These are phyloP conservation scores for Pythium grandisporangium DNA, from an alignment of 352 stramenopile genomes.

Conservation along the genomic window DNA sequence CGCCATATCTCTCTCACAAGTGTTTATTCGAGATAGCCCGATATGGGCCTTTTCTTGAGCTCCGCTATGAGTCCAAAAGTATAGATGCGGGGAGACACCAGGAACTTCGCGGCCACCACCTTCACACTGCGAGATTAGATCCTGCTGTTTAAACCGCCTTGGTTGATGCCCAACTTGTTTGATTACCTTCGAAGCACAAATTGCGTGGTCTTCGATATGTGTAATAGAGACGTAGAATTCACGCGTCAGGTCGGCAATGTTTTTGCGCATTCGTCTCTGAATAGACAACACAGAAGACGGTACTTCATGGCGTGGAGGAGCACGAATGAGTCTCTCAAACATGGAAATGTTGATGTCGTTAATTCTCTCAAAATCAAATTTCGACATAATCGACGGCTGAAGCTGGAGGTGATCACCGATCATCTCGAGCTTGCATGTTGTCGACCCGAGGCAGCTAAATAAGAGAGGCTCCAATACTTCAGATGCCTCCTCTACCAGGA, in stretches of 20 bases:
- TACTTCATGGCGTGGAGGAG: slow-evolving; percentile 44
- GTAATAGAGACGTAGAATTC: slow-evolving; percentile 77
- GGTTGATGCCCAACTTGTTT: neutral
- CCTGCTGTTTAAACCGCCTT: neutral
- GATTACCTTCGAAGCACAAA: slow-evolving; percentile 53
- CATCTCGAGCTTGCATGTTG: slow-evolving; percentile 83
- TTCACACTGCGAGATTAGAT: slow-evolving; percentile 20
- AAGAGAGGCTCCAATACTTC: slow-evolving; percentile 85
- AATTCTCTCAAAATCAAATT: slow-evolving; percentile 74
- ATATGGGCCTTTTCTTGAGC: slow-evolving; percentile 48
- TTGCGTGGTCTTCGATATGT: slow-evolving; percentile 68
- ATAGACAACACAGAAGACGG: slow-evolving; percentile 79
- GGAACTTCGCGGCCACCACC: slow-evolving; percentile 64
- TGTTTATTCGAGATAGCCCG: slow-evolving; percentile 70
- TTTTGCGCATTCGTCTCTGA: slow-evolving; percentile 81
- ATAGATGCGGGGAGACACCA: slow-evolving; percentile 67
- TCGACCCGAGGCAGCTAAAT: slow-evolving; percentile 76
- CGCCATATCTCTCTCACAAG: slow-evolving; percentile 66
- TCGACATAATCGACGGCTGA: slow-evolving; percentile 73
- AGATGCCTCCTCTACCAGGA: slow-evolving; percentile 82
- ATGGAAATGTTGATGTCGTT: slow-evolving; percentile 88
- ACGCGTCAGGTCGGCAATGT: slow-evolving; percentile 82
- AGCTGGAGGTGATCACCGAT: slow-evolving; percentile 86
- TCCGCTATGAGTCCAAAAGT: slow-evolving; percentile 77
- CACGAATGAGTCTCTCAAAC: slow-evolving; percentile 82